Base-by-base conservation (phyloP, 176 grass and related monocot genomes). In the Chrysopogon serrulatus region DNA sequence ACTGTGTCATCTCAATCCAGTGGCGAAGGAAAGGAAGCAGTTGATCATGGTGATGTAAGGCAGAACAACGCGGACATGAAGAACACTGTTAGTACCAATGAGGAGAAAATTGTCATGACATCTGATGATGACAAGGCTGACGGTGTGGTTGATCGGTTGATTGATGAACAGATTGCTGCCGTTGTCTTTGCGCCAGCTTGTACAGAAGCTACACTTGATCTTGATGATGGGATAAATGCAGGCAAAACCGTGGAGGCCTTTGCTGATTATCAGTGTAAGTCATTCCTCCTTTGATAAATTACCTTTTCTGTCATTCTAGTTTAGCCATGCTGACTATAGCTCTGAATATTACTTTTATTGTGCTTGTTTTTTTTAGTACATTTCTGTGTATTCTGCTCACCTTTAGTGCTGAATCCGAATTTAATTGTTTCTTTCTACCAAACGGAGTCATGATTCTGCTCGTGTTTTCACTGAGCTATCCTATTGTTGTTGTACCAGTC, bases 201-300 rank as follows among this genome's bases (percentile, higher is more conserved):
- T 79, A 47, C 78, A 21, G 76, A 85, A 64, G 41, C 24, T 49
- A 86, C 53, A 67, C 60, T 82, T 66, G n/a, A n/a, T n/a, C n/a
- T n/a, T n/a, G 56, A 65, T 39, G 45, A 16, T 39, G 69, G 35
- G 70, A 80, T 40, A 78, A 78, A 70, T 35, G 12, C 24, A 64
- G 30, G 8, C 2, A 53, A 78, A 83, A 74, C 3, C 5, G 2
- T 8, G 15, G 81, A 78, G 24, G 44, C 63, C 33, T 76, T 92
- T 64, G 56, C 71, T 74, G 77, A 63, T 79, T 76, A 80, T 28
- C 84, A 82, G 51, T 56, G 91, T 93, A 87, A 85, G 59, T 30
- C 17, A 53, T 31, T 61, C 8, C 66, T 34, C 54, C 65, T 85
- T 17, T 73, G 15, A 48, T 49, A 74, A 71, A 5, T 65, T 44